Percentiles rank a stretch among this genome's conserved stretches.
These are phyloP conservation scores for Cercospora sp. DNA, from an alignment of 2,329 filamentous ascomycete species.

Conservation along the genomic window DNA sequence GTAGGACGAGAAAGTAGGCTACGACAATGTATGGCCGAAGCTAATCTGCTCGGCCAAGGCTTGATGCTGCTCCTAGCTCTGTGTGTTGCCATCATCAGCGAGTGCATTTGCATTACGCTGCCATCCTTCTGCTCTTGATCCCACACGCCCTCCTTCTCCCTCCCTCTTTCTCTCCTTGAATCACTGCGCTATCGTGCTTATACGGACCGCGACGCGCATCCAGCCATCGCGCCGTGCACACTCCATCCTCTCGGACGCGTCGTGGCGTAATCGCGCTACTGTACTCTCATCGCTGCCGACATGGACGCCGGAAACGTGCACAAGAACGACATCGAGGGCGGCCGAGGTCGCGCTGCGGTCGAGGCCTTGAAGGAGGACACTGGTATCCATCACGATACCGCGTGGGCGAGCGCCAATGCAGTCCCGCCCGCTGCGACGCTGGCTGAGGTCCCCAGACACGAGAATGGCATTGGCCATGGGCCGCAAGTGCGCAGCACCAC, in stretches of 20 bases:
- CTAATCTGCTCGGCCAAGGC: neutral
- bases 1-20: neutral
- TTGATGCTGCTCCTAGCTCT: neutral
- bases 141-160: neutral
- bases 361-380: conserved; percentile 17
- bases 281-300: neutral
- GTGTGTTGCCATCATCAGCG: neutral
- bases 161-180: neutral
- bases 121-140: neutral
- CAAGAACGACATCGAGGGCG: conserved; percentile 3
- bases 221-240: neutral
- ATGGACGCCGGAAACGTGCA: conserved; percentile 11
- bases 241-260: neutral
- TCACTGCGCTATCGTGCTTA: neutral
- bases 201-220: neutral
- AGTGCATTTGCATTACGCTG: neutral
- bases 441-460: conserved; percentile 20
- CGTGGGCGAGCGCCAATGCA: conserved; percentile 13
- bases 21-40: neutral
- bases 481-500: conserved; percentile 48
- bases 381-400: conserved; percentile 16
- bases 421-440: conserved; percentile 17
- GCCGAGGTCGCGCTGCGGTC: conserved; percentile 15
- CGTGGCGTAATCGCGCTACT: neutral
- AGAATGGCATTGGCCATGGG: conserved; percentile 44